These are phyloP conservation scores for Seiridium cupressi DNA, from an alignment of 2,329 filamentous ascomycete species.

Conservation along the genomic window DNA sequence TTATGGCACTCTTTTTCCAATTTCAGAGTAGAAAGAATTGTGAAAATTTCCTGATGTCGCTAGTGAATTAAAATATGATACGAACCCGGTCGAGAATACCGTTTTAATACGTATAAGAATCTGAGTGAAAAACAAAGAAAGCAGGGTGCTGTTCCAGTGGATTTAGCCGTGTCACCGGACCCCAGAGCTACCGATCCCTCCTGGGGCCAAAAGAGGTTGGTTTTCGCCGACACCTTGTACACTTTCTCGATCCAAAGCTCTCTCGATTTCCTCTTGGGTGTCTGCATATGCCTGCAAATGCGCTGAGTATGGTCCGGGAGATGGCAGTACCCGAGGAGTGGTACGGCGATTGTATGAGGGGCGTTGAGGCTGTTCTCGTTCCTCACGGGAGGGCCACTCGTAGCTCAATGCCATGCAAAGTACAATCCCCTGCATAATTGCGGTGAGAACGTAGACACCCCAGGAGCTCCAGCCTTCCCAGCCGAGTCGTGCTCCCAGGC, in stretches of 20 bases:
- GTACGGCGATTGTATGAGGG: constrained; percentile 29
- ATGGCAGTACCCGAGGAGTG: constrained; percentile 28
- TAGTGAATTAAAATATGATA: background rate
- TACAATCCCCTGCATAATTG: constrained; percentile 77
- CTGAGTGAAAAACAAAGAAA: background rate
- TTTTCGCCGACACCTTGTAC: constrained; percentile 31
- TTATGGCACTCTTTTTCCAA: too few relatives aligned
- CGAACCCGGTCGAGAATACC: too few relatives aligned
- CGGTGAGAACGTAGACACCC: constrained; percentile 87
- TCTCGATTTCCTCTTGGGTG: constrained; percentile 32
- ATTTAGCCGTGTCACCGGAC: constrained; percentile 19
- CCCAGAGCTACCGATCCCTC: constrained; percentile 29
- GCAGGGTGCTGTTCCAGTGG: background rate
- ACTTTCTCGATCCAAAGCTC: constrained; percentile 29
- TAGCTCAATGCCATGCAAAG: constrained; percentile 80
- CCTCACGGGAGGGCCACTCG: constrained; percentile 39
- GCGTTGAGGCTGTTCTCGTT: constrained; percentile 18
- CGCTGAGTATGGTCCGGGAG: constrained; percentile 31
- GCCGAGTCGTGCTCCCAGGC: constrained; percentile 77
- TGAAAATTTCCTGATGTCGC: too few relatives aligned
- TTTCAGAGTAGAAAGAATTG: too few relatives aligned
- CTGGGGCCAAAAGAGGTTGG: constrained; percentile 31
- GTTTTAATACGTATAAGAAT: too few relatives aligned
- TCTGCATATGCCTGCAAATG: constrained; percentile 32
- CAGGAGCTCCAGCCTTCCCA: constrained; percentile 90